These are phyloP conservation scores for Gamarada debralockiae DNA, from an alignment of 495 filamentous ascomycete species.

Conservation along the genomic window DNA sequence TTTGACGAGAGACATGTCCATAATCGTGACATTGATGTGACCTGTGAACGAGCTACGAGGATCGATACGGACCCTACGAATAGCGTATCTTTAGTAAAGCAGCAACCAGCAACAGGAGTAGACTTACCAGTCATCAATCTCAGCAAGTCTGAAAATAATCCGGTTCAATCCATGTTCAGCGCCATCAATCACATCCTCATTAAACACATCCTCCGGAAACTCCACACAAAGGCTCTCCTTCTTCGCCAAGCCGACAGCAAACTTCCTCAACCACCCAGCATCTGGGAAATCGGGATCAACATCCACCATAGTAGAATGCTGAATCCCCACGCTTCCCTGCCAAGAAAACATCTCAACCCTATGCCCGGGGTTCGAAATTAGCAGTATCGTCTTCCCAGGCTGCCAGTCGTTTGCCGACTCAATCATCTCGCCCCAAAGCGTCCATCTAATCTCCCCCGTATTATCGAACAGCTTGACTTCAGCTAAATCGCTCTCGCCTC, in stretches of 20 bases:
- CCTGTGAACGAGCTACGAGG: constrained; percentile 45
- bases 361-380: constrained; percentile 50
- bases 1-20: constrained; percentile 47
- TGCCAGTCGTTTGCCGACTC: constrained; percentile 47
- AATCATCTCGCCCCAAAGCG: constrained; percentile 48
- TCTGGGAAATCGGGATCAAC: constrained; percentile 55
- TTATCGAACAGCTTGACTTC: constrained; percentile 58
- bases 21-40: constrained; percentile 53
- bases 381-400: constrained; percentile 49
- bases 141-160: constrained; percentile 52
- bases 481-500: constrained; percentile 35
- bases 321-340: constrained; percentile 37
- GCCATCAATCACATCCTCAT: constrained; percentile 32
- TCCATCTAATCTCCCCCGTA: constrained; percentile 47
- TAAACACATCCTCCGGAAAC: constrained; percentile 49
- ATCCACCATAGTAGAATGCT: constrained; percentile 46
- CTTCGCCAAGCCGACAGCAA: constrained; percentile 44
- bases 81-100: background rate
- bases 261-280: constrained; percentile 51
- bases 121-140: constrained; percentile 54
- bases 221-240: constrained; percentile 49
- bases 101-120: background rate
- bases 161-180: constrained; percentile 38
- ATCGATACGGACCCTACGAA: constrained; percentile 32
- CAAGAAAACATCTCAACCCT: constrained; percentile 20